phyloP scores from a whole-genome alignment of 768 basidiomycete species.

The Phylloporus arenicola region DNA sequence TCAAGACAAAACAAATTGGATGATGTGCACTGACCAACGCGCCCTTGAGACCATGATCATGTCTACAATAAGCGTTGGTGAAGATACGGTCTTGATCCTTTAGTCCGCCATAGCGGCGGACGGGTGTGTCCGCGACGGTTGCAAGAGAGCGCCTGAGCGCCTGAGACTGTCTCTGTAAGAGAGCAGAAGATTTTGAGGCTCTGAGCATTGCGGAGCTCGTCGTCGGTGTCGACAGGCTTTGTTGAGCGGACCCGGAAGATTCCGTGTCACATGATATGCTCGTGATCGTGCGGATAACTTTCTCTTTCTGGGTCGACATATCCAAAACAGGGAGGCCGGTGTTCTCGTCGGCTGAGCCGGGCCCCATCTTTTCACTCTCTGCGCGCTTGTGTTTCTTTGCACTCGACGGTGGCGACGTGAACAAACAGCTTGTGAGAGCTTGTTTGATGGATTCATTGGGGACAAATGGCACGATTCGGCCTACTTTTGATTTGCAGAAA shows the following conservation, averaged over 20 bases:
- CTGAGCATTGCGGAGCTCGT: constrained; percentile 24
- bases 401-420: constrained; percentile 5
- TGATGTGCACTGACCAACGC: constrained; percentile 52
- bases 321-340: constrained; percentile 3
- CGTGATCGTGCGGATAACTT: constrained; percentile 2
- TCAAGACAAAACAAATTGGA: not conserved
- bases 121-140: constrained; percentile 78
- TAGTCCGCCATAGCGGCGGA: constrained; percentile 86
- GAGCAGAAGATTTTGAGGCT: constrained; percentile 22
- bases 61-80: constrained; percentile 81
- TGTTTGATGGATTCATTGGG: constrained; percentile 13
- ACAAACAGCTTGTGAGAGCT: not conserved
- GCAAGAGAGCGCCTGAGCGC: constrained; percentile 42
- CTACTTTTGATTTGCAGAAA: constrained; percentile 22
- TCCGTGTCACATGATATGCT: constrained; percentile 13
- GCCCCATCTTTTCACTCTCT: not conserved
- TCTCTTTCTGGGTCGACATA: constrained; percentile 7
- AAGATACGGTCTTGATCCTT: constrained; percentile 95
- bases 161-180: constrained; percentile 17
- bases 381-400: not conserved
- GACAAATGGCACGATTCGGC: constrained; percentile 12
- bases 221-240: not conserved
- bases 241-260: constrained; percentile 8
- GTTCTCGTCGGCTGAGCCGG: constrained; percentile 7
- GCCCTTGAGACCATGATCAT: constrained; percentile 92